Evolutionary conservation across 805 yeast species (phyloP), one percentile per base, ranked within the genome.

Genomic region (Saturnispora serradocipensis): DNA sequence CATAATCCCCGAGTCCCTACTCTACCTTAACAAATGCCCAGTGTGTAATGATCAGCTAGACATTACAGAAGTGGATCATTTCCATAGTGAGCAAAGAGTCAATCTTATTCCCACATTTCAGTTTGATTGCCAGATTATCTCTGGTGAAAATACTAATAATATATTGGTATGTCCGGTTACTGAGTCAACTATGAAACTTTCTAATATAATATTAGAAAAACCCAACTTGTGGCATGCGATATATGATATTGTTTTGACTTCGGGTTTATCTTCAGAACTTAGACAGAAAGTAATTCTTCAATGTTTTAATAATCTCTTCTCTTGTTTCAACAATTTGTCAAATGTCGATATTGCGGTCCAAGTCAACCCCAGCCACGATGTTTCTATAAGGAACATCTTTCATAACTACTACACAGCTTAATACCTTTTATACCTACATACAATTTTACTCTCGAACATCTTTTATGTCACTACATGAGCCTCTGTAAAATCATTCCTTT

Each of bases 331-430:
- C 3, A 9, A 20, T 5, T 38, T 56, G 48, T 22, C 40, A 8
- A 34, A 49, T 20, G 40, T 56, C 20, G 52, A 52, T 9, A 6
- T 54, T 3, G 53, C 51, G 2, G 55, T 56, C 3, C 32, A 25
- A 15, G 48, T 56, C 3, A 36, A 49, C 20, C 13, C 30, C 1
- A 10, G 36, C 2, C 11, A 22, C 4, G 16, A 42, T n/a, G 48
- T 52, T 3, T 9, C 22, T 15, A 36, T 54, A 13, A 7, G 5
- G 6, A 52, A 53, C 24, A 53, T 56, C 9, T 44, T 54, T 20
- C 58, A 56, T 24, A 35, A 39, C 32, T 54, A 56, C 34, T 56
- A 38, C 39, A 53, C 58, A 10, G 42, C 24, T 38, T 38, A 18
- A 38, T 43, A 25, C 28, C 46, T 43, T 20, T 43, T 16, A 25